phyloP scores from a whole-genome alignment of 768 basidiomycete species.

The Dendrothele bispora region DNA sequence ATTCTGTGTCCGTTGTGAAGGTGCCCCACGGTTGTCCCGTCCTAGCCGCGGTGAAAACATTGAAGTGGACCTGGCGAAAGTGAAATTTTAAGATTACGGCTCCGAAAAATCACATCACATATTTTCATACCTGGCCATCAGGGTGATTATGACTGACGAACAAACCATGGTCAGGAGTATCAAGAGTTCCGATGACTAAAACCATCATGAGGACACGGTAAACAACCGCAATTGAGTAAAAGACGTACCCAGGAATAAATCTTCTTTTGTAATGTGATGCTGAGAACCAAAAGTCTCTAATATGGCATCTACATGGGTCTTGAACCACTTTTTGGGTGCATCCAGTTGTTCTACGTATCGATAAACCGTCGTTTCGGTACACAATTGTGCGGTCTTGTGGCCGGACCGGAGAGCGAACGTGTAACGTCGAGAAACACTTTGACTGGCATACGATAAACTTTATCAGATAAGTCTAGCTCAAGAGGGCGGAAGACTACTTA shows the following conservation, averaged over 20 bases:
- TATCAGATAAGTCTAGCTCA: no score
- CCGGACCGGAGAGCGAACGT: constrained; percentile 61
- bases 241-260: constrained; percentile 47
- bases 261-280: constrained; percentile 56
- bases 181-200: constrained; percentile 67
- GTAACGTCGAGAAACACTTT: constrained; percentile 50
- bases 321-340: constrained; percentile 74
- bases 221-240: background rate
- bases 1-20: constrained; percentile 59
- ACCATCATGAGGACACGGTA: constrained; percentile 5
- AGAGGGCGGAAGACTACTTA: no score
- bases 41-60: constrained; percentile 55
- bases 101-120: constrained; percentile 3
- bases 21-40: constrained; percentile 70
- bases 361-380: constrained; percentile 70
- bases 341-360: constrained; percentile 63
- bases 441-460: no score
- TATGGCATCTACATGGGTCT: constrained; percentile 63
- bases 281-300: constrained; percentile 50
- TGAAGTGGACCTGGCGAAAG: constrained; percentile 59
- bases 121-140: constrained; percentile 50
- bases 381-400: constrained; percentile 66
- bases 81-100: background rate
- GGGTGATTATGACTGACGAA: constrained; percentile 74
- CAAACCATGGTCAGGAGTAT: constrained; percentile 69